Evolutionary conservation across 768 basidiomycete species (phyloP), one percentile per base, ranked within the genome.

Genomic region (Paxillus rubicundulus): DNA sequence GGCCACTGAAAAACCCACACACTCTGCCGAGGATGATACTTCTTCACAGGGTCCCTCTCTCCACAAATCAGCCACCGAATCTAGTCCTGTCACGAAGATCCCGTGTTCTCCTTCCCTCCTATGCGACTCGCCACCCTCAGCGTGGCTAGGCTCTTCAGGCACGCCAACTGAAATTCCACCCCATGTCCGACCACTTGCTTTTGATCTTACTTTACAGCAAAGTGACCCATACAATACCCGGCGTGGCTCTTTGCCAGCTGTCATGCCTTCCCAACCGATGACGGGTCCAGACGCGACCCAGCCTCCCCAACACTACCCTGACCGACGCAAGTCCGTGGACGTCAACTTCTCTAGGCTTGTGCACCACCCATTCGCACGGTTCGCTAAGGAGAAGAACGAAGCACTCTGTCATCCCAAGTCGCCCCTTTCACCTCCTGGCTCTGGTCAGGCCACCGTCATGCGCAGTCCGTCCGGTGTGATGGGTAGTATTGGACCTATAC

Each of bases 201-300:
- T 60, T 32, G 61, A 61, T 18, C 36, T 52, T 49, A 61, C 32
- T 48, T 50, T 49, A 49, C 58, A 64, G 59, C 61, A 72, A 61
- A 50, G 62, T 57, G 65, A 72, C 61, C 50, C 71, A 57, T 57
- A 71, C 65, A 72, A 55, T 63, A 56, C 57, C 49, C 67, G 83
- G 51, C 79, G 84, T 32, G 80, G 82, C 16, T 86, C 84, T 4
- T 72, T 85, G 30, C 85, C 84, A 27, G 71, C 68, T 17, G 58
- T 63, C 36, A 66, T 69, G 59, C 60, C 66, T 30, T 67, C 65
- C 45, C 60, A 68, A 54, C 65, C 64, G 45, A 33, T 46, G 45
- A 17, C 49, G 12, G 57, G 51, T 2, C 52, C 61, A 49, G 58
- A 60, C 73, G 72, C 62, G 70, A 70, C 21, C 70, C 77, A 58